Evolutionary conservation across 2,329 filamentous ascomycete species (phyloP), one percentile per base, ranked within the genome.

Genomic region (Colletotrichum karsti): DNA sequence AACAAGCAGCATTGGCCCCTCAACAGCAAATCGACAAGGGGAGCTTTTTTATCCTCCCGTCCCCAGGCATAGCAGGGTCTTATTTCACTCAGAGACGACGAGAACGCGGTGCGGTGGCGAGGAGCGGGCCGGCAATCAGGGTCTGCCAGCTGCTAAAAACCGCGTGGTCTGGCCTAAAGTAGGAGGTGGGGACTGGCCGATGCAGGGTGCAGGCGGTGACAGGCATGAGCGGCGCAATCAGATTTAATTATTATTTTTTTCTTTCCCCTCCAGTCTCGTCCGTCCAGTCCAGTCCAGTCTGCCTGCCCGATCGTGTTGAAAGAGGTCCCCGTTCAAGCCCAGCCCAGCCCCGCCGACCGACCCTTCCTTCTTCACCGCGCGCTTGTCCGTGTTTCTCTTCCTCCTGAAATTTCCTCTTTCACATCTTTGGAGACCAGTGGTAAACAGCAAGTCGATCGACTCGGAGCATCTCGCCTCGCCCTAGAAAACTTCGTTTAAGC

Each of bases 161-260:
- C 20, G 26, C 35, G 26, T 30, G 15, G 18, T 64, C 18, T 48
- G 37, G 53, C 46, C 24, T 30, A 59, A 48, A 65, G 39, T 59
- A 46, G 53, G 60, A 53, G 35, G 22, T 53, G 65, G 46, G 37
- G 10, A 9, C 24, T 10, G 26, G 22, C 46, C 37, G 54, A 54
- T 68, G 39, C 65, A 68, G 60, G 59, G 64, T 67, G 59, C 65
- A 68, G 65, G 65, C 60, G 65, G 65, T 68, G 65, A 65, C 65
- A 56, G 28, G 60, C 64, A 67, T 64, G 59, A 44, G 54, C 37
- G 53, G 60, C 60, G 64, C 46, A 67, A 67, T 67, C 64, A 63
- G 60, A 39, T 50, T 57, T 57, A 41, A 39, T 58, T 64, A 64
- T 68, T 63, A 51, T 28, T 42, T 28, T 42, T 57, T 39, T 20